Percentiles rank a stretch among this genome's conserved stretches.
phyloP scores from a whole-genome alignment of 2,329 filamentous ascomycete species.

The Ascochyta koolunga region DNA sequence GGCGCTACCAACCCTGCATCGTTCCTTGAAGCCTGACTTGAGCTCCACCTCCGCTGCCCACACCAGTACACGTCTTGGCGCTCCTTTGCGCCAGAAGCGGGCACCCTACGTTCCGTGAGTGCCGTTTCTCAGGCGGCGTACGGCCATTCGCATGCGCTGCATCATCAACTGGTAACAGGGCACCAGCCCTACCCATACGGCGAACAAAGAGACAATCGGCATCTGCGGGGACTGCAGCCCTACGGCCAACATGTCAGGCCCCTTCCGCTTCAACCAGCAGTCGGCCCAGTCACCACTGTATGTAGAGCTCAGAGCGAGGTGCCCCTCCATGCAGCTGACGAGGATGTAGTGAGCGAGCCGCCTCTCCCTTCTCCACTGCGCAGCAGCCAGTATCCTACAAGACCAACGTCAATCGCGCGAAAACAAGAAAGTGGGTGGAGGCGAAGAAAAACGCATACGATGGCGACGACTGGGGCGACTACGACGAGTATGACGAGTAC shows the following conservation, averaged over 20 bases:
- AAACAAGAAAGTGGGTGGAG: conserved; percentile 94
- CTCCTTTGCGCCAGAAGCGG: conserved; percentile 6
- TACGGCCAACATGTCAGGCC: conserved; percentile 45
- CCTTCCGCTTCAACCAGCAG: conserved; percentile 49
- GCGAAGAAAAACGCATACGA: conserved; percentile 87
- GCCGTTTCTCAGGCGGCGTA: conserved; percentile 5
- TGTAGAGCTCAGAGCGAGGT: conserved; percentile 6
- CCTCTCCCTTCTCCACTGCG: conserved; percentile 33
- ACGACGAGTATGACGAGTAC: conserved; percentile 62
- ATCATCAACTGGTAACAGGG: conserved; percentile 60
- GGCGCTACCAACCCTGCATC: conserved; percentile 14
- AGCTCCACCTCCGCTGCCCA: conserved; percentile 6
- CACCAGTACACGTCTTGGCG: not conserved
- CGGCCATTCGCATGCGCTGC: conserved; percentile 15
- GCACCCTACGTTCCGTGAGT: not conserved
- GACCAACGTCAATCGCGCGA: conserved; percentile 84
- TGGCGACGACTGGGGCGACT: conserved; percentile 89
- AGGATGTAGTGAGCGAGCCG: conserved; percentile 34
- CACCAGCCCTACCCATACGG: conserved; percentile 24
- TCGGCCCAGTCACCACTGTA: conserved; percentile 49
- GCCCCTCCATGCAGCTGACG: conserved; percentile 16
- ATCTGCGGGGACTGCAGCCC: conserved; percentile 9
- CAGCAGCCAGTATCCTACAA: conserved; percentile 67
- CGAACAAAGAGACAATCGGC: conserved; percentile 1
- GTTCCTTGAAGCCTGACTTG: conserved; percentile 11